Base-by-base conservation (phyloP, 192 early-diverging fungal genomes). In the Lunasporangiospora selenospora region DNA sequence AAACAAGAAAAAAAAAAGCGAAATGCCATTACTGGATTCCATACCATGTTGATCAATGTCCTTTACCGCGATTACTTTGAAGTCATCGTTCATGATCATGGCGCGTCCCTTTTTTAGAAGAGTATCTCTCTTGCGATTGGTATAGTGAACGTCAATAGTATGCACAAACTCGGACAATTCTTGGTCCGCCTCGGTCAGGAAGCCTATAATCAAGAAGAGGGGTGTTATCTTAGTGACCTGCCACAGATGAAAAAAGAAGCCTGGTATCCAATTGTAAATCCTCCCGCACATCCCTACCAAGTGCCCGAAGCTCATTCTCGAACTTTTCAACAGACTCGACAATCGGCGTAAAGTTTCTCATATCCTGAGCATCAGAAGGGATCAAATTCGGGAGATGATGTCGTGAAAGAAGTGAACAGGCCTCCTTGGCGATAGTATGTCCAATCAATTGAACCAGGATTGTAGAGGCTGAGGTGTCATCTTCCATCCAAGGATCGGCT, bases 141-240 rank as follows among this genome's bases (percentile, higher is more conserved):
- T 80, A 44, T 82, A 82, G 30, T 81, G 81, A 2, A 71, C 18
- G 51, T 86, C 85, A 30, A 84, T 69, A 31, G 78, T 67, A 18
- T 65, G 53, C 4, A 82, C 85, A 75, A 81, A 84, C 2, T 57
- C 44, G 1, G 48, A 52, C 6, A 84, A 40, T 1, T 52, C 62
- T 10, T 67, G 44, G 1, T 75, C 75, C 0, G 60, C 64, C 24
- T 75, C 65, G 2, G 62, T 65, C 8, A 65, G 42, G 36, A 76
- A 62, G 4, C 62, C 61, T 67, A 49, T 37, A 5, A 7, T 26
- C 6, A 34, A 8, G 38, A 40, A 44, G 53, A 54, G 53, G 39
- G 9, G 29, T 27, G 27, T 47, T 2, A 18, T 34, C 10, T 51
- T 36, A 53, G 18, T 16, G 4, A 27, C 16, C 2, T 23, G 39